Percentiles rank a stretch among this genome's conserved stretches.
These are phyloP conservation scores for Botryococcus braunii DNA, from an alignment of 163 green algal species.

Conservation along the genomic window DNA sequence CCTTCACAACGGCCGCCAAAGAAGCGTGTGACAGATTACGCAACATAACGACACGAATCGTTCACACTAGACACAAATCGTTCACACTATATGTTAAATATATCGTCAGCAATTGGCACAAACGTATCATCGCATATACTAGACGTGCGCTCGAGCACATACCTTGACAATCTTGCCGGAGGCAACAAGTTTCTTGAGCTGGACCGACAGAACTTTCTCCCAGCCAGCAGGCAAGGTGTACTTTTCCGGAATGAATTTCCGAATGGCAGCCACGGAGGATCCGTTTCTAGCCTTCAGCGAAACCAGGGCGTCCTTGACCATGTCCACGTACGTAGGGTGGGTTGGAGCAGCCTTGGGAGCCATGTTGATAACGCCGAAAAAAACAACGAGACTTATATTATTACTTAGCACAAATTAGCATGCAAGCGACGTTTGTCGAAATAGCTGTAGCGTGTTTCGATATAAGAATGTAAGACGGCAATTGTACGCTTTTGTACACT, in stretches of 20 bases:
- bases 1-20: not conserved
- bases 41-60: not conserved
- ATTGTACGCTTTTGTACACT: too few relatives aligned
- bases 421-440: too few relatives aligned
- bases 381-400: too few relatives aligned
- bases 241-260: constrained; percentile 36
- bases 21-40: not conserved
- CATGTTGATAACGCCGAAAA: too few relatives aligned
- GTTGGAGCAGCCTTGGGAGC: too few relatives aligned
- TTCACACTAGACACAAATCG: not conserved
- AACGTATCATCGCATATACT: too few relatives aligned
- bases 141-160: not conserved
- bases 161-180: constrained; percentile 46
- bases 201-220: constrained; percentile 34
- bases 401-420: too few relatives aligned
- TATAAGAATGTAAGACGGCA: too few relatives aligned
- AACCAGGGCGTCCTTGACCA: constrained; percentile 50
- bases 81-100: not conserved
- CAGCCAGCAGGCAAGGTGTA: constrained; percentile 31
- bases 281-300: constrained; percentile 54
- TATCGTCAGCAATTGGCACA: too few relatives aligned
- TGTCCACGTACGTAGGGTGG: too few relatives aligned
- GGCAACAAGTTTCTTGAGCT: constrained; percentile 24
- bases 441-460: too few relatives aligned
- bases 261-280: constrained; percentile 36